phyloP scores from a whole-genome alignment of 345 rosid genomes.

The Physaria fendleri region DNA sequence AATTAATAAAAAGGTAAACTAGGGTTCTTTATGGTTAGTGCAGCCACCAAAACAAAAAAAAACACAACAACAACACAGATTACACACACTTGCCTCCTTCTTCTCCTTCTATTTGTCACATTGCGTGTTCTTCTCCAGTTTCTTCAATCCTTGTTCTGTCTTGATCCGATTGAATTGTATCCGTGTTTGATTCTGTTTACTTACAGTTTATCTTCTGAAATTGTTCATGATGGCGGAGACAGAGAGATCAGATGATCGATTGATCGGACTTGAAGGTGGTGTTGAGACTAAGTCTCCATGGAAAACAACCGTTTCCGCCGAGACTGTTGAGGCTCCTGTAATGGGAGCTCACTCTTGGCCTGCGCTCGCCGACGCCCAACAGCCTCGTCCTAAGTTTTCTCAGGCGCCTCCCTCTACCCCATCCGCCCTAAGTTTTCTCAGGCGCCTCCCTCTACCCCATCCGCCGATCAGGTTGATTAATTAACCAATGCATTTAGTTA shows the following conservation, averaged over 20 bases:
- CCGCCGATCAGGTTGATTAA: slow-evolving; percentile 34
- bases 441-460: slow-evolving; percentile 15
- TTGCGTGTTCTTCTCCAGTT: slow-evolving; percentile 16
- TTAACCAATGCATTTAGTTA: not conserved
- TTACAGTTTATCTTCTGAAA: not conserved
- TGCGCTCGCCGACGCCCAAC: slow-evolving; percentile 64
- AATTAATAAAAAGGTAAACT: not conserved
- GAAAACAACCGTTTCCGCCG: too few relatives aligned
- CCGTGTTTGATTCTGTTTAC: not conserved
- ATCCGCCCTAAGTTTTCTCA: slow-evolving; percentile 38
- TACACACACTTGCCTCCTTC: not conserved
- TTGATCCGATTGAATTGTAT: slow-evolving; percentile 1
- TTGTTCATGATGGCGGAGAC: slow-evolving; percentile 26
- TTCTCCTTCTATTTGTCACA: not conserved
- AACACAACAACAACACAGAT: not conserved
- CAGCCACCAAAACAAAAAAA: slow-evolving; percentile 22
- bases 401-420: slow-evolving; percentile 17
- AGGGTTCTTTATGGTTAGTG: not conserved
- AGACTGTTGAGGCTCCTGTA: too few relatives aligned
- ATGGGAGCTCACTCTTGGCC: too few relatives aligned
- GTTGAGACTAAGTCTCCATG: slow-evolving; percentile 61
- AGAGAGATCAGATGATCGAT: slow-evolving; percentile 30
- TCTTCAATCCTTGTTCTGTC: not conserved
- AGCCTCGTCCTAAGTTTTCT: slow-evolving; percentile 38
- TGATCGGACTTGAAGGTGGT: slow-evolving; percentile 5